These are phyloP conservation scores for Strigomonas oncopelti DNA, from an alignment of 208 protist species.

Conservation along the genomic window DNA sequence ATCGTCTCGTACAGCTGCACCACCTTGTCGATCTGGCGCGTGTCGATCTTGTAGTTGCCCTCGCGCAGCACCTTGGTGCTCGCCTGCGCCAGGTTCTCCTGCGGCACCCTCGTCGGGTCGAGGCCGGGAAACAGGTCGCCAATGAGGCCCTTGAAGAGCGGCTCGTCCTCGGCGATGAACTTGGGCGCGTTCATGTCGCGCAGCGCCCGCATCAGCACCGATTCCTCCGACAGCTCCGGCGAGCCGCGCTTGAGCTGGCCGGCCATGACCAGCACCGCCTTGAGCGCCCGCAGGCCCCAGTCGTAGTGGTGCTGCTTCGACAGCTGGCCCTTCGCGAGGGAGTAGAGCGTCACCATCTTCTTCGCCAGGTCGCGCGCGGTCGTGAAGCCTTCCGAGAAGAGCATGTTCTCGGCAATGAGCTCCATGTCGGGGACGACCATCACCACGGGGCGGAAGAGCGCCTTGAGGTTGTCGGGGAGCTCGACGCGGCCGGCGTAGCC, in stretches of 20 bases:
- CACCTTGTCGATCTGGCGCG: slow-evolving; percentile 97
- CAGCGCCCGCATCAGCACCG: slow-evolving; percentile 98
- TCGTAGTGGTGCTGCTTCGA: slow-evolving; percentile 99
- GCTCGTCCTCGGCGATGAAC: slow-evolving; percentile 99
- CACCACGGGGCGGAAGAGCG: slow-evolving; percentile 98
- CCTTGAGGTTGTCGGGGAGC: slow-evolving; percentile 99
- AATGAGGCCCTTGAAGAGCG: slow-evolving; percentile 98
- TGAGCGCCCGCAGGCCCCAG: slow-evolving; percentile 98
- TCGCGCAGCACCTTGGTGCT: slow-evolving; percentile 86
- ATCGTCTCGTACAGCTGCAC: slow-evolving; percentile 99
- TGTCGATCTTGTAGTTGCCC: slow-evolving; percentile 74
- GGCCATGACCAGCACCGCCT: slow-evolving; percentile 98
- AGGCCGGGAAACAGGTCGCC: slow-evolving; percentile 97
- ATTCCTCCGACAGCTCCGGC: slow-evolving; percentile 93
- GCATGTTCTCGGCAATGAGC: slow-evolving; percentile 99
- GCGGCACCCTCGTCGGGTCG: slow-evolving; percentile 91
- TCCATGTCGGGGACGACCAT: slow-evolving; percentile 99
- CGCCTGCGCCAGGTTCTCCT: slow-evolving; percentile 93
- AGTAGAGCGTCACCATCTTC: slow-evolving; percentile 99
- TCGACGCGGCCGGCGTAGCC: slow-evolving; percentile 99
- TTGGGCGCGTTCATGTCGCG: slow-evolving; percentile 99
- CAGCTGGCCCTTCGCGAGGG: slow-evolving; percentile 96
- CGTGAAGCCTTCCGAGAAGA: slow-evolving; percentile 98
- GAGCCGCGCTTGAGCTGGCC: slow-evolving; percentile 96
- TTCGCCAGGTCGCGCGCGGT: slow-evolving; percentile 93